Percentiles rank a stretch among this genome's conserved stretches.
phyloP scores from a whole-genome alignment of 352 stramenopile species.

The Phytophthora sojae region DNA sequence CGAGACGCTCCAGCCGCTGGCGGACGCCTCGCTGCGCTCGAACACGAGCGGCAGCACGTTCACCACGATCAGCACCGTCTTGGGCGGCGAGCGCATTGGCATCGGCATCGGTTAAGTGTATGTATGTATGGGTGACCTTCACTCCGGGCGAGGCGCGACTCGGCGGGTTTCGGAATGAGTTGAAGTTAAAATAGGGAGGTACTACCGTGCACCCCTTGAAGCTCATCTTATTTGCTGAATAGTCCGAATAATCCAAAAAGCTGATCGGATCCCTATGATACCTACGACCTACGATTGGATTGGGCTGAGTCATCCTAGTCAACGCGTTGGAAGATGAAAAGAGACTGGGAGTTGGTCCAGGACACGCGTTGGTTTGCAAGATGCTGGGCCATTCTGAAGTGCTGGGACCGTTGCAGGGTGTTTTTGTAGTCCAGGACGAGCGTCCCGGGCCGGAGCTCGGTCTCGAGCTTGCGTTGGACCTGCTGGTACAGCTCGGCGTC shows the following conservation, averaged over 20 bases:
- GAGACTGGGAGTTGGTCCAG: constrained; percentile 47
- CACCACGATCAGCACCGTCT: constrained; percentile 81
- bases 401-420: constrained; percentile 24
- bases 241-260: not conserved
- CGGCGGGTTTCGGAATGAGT: constrained; percentile 28
- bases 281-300: not conserved
- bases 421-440: constrained; percentile 71
- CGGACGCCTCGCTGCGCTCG: constrained; percentile 46
- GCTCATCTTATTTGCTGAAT: constrained; percentile 23
- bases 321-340: constrained; percentile 46
- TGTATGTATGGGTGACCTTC: constrained; percentile 14
- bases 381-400: constrained; percentile 38
- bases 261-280: not conserved
- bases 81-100: constrained; percentile 19
- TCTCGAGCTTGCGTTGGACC: constrained; percentile 50
- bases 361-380: constrained; percentile 46
- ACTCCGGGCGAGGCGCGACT: constrained; percentile 8
- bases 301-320: not conserved
- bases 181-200: constrained; percentile 19
- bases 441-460: constrained; percentile 34
- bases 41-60: constrained; percentile 85
- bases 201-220: constrained; percentile 17
- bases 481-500: constrained; percentile 44
- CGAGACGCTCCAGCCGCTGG: constrained; percentile 63
- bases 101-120: too few relatives aligned